Conservation (phyloP, 169 alveolate genomes). For the Perkinsus marinus region DNA sequence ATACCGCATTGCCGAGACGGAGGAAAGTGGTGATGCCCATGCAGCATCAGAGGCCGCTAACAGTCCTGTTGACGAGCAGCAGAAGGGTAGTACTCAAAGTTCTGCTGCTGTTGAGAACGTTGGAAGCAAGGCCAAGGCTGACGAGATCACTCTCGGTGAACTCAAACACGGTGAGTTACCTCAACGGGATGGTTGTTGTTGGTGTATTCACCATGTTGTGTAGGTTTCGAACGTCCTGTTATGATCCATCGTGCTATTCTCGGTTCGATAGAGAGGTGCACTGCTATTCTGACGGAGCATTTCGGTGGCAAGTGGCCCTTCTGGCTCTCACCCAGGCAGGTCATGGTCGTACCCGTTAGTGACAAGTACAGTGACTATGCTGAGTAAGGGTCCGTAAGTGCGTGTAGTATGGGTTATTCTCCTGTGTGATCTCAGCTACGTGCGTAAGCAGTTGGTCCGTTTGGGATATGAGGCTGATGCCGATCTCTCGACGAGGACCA, state of each 20-base stretch:
- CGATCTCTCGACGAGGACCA: conserved; percentile 74
- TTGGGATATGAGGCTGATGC: conserved; percentile 79
- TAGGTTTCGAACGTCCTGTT: conserved; percentile 91
- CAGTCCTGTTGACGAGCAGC: not conserved
- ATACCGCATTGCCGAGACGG: conserved; percentile 77
- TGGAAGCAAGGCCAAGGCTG: conserved; percentile 9
- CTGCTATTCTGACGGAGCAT: conserved; percentile 89
- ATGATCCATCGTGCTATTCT: conserved; percentile 97
- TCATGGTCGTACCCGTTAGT: conserved; percentile 79
- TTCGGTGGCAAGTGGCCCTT: conserved; percentile 97
- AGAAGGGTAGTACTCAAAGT: not conserved
- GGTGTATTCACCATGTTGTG: conserved; percentile 6
- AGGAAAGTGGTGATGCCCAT: not conserved
- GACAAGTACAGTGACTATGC: conserved; percentile 76
- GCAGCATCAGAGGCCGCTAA: not conserved
- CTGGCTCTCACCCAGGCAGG: conserved; percentile 96
- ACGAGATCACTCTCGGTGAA: conserved; percentile 8
- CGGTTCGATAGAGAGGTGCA: conserved; percentile 89
- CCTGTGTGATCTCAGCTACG: no score
- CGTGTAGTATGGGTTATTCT: no score
- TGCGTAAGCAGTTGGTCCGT: not conserved
- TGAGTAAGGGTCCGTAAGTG: no score
- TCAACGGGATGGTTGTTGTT: no score
- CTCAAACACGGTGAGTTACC: conserved; percentile 23
- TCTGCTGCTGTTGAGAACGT: conserved; percentile 4